These are phyloP conservation scores for Ceriops tagal DNA, from an alignment of 345 rosid genomes.

Conservation along the genomic window DNA sequence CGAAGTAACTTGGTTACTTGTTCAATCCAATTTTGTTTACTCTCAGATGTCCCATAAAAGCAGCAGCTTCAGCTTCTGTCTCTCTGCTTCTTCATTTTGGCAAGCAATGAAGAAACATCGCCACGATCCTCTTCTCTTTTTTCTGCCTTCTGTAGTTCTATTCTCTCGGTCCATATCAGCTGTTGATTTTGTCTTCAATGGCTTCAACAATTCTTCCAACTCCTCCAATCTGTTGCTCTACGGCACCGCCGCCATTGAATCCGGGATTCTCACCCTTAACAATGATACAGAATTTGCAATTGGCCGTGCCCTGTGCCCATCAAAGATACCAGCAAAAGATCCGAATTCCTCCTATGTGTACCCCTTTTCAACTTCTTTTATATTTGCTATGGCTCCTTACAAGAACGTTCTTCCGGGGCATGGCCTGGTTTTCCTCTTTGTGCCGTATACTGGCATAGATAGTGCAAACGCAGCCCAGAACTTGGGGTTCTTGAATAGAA, in stretches of 20 bases:
- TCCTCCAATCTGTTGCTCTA: constrained; percentile 38
- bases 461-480: constrained; percentile 45
- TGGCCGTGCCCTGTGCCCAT: constrained; percentile 62
- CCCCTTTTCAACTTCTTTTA: constrained; percentile 67
- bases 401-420: constrained; percentile 46
- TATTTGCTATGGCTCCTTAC: constrained; percentile 66
- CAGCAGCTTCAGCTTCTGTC: constrained; percentile 9
- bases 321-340: constrained; percentile 39
- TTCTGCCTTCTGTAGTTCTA: constrained; percentile 5
- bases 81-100: not conserved
- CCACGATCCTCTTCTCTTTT: constrained; percentile 1
- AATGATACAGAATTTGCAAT: constrained; percentile 42
- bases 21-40: not conserved
- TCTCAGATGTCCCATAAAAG: not conserved
- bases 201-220: constrained; percentile 45
- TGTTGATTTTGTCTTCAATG: constrained; percentile 62
- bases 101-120: constrained; percentile 24
- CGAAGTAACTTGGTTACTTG: not conserved
- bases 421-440: constrained; percentile 60
- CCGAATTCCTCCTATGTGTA: constrained; percentile 34
- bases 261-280: constrained; percentile 57
- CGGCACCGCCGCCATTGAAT: constrained; percentile 44
- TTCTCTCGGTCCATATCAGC: constrained; percentile 30
- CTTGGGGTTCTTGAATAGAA: constrained; percentile 56
- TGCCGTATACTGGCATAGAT: constrained; percentile 40